A percentile compares a stretch with the other conserved stretches of the same genome.
Evolutionary conservation across 2,329 filamentous ascomycete species (phyloP).

Genomic region (Diplodia mutila): DNA sequence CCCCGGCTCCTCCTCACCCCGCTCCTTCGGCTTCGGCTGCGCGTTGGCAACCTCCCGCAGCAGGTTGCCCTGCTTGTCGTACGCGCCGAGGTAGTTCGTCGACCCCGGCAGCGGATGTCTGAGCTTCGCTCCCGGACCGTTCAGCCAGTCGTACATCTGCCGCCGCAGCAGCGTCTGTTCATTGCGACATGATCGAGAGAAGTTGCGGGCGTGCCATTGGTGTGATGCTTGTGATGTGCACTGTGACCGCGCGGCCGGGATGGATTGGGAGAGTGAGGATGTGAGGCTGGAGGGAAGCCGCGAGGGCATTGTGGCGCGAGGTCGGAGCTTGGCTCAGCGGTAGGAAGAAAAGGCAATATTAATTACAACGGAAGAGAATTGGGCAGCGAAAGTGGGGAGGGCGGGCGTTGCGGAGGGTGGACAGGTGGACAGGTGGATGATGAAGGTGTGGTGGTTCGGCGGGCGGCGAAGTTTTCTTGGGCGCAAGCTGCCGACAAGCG

Average conservation of each 20-base stretch:
- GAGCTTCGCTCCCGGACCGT: slow-evolving; percentile 56
- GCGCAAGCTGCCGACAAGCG: slow-evolving; percentile 14
- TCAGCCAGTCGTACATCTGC: slow-evolving; percentile 64
- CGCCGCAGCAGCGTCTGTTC: slow-evolving; percentile 55
- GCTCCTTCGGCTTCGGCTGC: neutral
- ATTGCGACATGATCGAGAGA: slow-evolving; percentile 43
- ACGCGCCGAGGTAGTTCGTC: slow-evolving; percentile 61
- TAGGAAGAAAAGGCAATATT: slow-evolving; percentile 24
- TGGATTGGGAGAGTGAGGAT: slow-evolving; percentile 33
- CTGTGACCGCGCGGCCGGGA: slow-evolving; percentile 28
- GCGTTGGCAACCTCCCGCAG: slow-evolving; percentile 35
- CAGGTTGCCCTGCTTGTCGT: slow-evolving; percentile 55
- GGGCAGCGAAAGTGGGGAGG: slow-evolving; percentile 3
- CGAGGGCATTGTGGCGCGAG: slow-evolving; percentile 37
- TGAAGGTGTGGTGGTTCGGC: slow-evolving; percentile 28
- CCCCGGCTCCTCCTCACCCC: slow-evolving; percentile 26
- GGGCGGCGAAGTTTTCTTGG: slow-evolving; percentile 20
- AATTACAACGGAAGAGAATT: slow-evolving; percentile 28
- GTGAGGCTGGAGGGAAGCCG: slow-evolving; percentile 30
- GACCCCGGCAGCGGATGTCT: slow-evolving; percentile 53
- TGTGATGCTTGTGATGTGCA: slow-evolving; percentile 17
- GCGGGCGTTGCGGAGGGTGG: slow-evolving; percentile 25
- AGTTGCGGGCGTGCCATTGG: slow-evolving; percentile 33
- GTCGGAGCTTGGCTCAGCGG: neutral
- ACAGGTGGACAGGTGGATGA: slow-evolving; percentile 18